phyloP scores from a whole-genome alignment of 2,329 filamentous ascomycete species.

The Thelonectria discophora region DNA sequence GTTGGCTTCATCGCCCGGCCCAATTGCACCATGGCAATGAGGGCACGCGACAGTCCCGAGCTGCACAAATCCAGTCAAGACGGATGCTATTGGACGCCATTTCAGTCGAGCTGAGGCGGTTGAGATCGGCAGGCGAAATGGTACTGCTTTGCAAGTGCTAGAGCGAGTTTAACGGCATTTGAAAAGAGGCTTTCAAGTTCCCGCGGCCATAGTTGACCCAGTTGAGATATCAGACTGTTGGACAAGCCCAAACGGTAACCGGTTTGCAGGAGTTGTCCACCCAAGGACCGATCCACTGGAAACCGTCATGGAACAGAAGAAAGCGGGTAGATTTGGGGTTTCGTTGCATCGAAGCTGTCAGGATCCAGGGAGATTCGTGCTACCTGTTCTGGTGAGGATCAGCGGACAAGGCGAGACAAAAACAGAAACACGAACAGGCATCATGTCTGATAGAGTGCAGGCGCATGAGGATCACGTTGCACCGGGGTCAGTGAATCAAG shows the following conservation, averaged over 20 bases:
- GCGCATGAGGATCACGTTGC: slow-evolving; percentile 15
- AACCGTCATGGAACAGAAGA: slow-evolving; percentile 4
- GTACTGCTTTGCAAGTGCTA: neutral
- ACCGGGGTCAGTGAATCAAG: slow-evolving; percentile 10
- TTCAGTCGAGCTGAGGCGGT: neutral
- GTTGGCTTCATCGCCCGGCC: slow-evolving; percentile 11
- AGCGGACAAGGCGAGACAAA: neutral
- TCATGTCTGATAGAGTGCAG: neutral
- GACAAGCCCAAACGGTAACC: neutral
- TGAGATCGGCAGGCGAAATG: neutral
- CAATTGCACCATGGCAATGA: slow-evolving; percentile 26
- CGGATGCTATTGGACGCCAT: neutral
- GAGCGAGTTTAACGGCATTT: neutral
- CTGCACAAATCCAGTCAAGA: neutral
- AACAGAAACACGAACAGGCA: slow-evolving; percentile 6
- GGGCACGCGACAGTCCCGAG: slow-evolving; percentile 11
- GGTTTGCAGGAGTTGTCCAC: neutral
- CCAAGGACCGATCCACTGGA: neutral
- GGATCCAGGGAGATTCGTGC: neutral
- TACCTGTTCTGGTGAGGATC: slow-evolving; percentile 4
- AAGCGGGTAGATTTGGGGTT: slow-evolving; percentile 13
- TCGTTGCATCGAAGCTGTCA: slow-evolving; percentile 9
- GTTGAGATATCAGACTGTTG: neutral
- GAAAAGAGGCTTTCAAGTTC: neutral
- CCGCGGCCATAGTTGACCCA: slow-evolving; percentile 6